Evolutionary conservation across 768 basidiomycete genomes (phyloP), one percentile per base, ranked within the genome.

Genomic region (Hericium coralloides): DNA sequence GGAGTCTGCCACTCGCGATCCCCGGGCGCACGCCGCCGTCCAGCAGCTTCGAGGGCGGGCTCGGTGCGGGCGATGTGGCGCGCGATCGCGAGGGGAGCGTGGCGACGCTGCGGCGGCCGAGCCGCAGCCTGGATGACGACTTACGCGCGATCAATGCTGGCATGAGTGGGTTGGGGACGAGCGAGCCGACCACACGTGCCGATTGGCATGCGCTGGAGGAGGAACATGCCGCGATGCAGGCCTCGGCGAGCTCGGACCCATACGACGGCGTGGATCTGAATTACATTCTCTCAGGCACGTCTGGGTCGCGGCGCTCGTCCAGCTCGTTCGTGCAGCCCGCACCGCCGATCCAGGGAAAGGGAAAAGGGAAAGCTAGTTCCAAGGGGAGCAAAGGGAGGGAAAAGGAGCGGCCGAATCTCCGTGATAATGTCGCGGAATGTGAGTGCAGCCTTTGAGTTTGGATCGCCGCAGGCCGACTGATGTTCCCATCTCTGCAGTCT

Each of bases 81-180:
- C 55, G 55, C 22, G 45, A 55, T 10, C 55, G 55, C n/a, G 55
- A 55, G 47, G 55, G 26, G n/a, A 48, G 45, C n/a, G 26, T 55
- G n/a, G 47, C 47, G 14, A 55, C 55, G 31, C 47, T 55, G 17
- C 55, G 55, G 5, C 55, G 55, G 31, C 55, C 43, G 26, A 55
- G 55, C 47, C 55, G 55, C 45, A 55, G 55, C 47, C 23, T 55
- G 25, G 55, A 55, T 45, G 55, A 55, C 47, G 45, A 55, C 14
- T 20, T 55, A 6, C 55, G 55, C 23, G 17, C 55, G 10, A 18
- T 37, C 5, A 49, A 38, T 18, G 26, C 47, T 12, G 55, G 6
- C 12, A 8, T 37, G 31, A 26, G 31, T 15, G 45, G 31, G n/a
- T 9, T 20, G n/a, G 47, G 31, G 25, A 14, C 31, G 23, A 49